phyloP scores from a whole-genome alignment of 495 filamentous ascomycete genomes.

The Melanomma pulvis-pyrius region DNA sequence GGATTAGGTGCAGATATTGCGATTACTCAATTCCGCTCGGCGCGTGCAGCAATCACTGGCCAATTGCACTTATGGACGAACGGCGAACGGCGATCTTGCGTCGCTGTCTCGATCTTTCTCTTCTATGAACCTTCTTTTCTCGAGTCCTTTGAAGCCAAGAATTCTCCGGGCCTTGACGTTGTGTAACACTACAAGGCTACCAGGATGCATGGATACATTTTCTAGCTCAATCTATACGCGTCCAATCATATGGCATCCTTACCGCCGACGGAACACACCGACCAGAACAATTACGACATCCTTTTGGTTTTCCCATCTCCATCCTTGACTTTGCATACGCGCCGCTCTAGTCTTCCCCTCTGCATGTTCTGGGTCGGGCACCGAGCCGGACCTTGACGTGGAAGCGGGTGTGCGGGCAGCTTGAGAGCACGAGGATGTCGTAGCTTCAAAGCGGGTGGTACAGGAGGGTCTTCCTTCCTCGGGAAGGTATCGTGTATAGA shows the following conservation, averaged over 20 bases:
- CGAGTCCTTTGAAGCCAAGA: neutral
- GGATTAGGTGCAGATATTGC: neutral
- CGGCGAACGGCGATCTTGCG: neutral
- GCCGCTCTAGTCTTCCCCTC: neutral
- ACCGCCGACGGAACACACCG: conserved; percentile 17
- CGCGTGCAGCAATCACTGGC: neutral
- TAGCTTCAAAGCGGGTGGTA: conserved; percentile 6
- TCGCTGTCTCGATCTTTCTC: neutral
- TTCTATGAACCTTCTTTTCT: neutral
- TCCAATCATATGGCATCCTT: conserved; percentile 13
- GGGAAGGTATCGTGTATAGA: neutral
- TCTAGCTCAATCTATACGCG: conserved; percentile 13
- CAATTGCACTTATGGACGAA: neutral
- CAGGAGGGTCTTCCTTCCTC: neutral
- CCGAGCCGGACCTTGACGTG: neutral
- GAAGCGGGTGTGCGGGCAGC: neutral
- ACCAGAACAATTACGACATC: conserved; percentile 11
- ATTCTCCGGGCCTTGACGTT: neutral
- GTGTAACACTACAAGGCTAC: neutral
- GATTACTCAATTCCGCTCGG: neutral
- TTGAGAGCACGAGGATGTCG: conserved; percentile 1
- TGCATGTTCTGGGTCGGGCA: neutral
- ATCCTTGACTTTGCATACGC: conserved; percentile 8
- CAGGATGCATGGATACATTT: conserved; percentile 20
- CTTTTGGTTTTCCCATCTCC: neutral